Conservation (phyloP, 164 flowering plant genomes). For the Malania oleifera region DNA sequence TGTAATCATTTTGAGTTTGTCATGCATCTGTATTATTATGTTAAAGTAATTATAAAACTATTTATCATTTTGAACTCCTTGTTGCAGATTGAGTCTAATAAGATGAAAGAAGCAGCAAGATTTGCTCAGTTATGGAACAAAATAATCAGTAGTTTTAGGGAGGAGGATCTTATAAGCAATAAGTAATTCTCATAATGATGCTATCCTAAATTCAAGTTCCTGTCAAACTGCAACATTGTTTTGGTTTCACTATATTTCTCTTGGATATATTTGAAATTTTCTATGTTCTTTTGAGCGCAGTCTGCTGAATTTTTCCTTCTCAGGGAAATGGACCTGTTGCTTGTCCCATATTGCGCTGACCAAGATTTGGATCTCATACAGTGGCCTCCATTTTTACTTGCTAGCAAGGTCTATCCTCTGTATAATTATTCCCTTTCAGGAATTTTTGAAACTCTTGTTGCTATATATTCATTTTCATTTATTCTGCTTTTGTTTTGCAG, state of each 20-base stretch:
- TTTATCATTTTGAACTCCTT: not conserved
- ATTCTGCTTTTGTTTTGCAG: slow-evolving; percentile 27
- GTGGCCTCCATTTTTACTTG: slow-evolving; percentile 98
- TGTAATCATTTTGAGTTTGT: too few species aligned
- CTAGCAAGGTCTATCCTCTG: slow-evolving; percentile 74
- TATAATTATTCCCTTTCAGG: not conserved
- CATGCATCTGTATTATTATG: too few species aligned
- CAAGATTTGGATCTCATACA: slow-evolving; percentile 70
- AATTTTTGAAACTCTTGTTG: not conserved
- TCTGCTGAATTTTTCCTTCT: slow-evolving; percentile 7
- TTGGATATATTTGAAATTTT: not conserved
- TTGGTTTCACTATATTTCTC: not conserved
- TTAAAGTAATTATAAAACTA: not conserved
- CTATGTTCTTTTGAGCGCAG: not conserved
- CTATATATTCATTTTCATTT: slow-evolving; percentile 2
- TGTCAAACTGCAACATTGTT: not conserved
- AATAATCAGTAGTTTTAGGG: slow-evolving; percentile 82
- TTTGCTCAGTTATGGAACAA: slow-evolving; percentile 96
- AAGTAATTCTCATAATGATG: slow-evolving; percentile 31
- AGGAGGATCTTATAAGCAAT: slow-evolving; percentile 88
- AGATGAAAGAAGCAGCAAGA: slow-evolving; percentile 67
- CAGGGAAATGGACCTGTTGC: slow-evolving; percentile 94
- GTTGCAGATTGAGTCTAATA: slow-evolving; percentile 45
- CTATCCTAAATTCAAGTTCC: not conserved
- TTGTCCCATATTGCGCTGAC: slow-evolving; percentile 98